A percentile compares a stretch with the other conserved stretches of the same genome.
phyloP scores from a whole-genome alignment of 2,329 filamentous ascomycete species.

The Whalleya microplaca region DNA sequence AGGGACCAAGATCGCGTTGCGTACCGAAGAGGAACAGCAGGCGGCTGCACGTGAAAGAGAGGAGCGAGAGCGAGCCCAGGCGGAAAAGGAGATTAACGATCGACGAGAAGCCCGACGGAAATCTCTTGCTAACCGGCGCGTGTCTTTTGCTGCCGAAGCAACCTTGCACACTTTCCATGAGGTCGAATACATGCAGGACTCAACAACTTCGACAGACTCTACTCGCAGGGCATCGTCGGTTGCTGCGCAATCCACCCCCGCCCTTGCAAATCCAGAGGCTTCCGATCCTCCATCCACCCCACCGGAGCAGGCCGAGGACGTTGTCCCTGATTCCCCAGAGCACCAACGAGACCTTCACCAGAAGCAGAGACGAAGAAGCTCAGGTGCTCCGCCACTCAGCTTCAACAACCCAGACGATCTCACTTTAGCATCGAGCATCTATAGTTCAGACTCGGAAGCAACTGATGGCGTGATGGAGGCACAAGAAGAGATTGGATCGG shows the following conservation, averaged over 20 bases:
- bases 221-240: constrained; percentile 73
- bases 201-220: constrained; percentile 78
- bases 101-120: constrained; percentile 88
- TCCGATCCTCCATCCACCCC: constrained; percentile 65
- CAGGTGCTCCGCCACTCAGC: constrained; percentile 66
- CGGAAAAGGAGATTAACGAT: constrained; percentile 67
- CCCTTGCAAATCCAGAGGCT: constrained; percentile 44
- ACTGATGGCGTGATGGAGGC: constrained; percentile 59
- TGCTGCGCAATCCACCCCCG: constrained; percentile 37
- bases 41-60: constrained; percentile 71
- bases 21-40: constrained; percentile 72
- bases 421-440: constrained; percentile 76
- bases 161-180: constrained; percentile 98
- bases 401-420: constrained; percentile 69
- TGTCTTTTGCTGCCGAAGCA: constrained; percentile 96
- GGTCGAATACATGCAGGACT: constrained; percentile 85
- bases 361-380: constrained; percentile 65
- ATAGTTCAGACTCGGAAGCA: constrained; percentile 68
- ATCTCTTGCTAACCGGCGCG: constrained; percentile 87
- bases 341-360: constrained; percentile 68
- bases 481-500: constrained; percentile 53
- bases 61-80: constrained; percentile 62
- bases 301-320: constrained; percentile 62
- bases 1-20: constrained; percentile 64
- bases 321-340: constrained; percentile 62